Base-by-base conservation (phyloP, 2,329 filamentous ascomycete genomes). In the Alternaria angustiovoidea region DNA sequence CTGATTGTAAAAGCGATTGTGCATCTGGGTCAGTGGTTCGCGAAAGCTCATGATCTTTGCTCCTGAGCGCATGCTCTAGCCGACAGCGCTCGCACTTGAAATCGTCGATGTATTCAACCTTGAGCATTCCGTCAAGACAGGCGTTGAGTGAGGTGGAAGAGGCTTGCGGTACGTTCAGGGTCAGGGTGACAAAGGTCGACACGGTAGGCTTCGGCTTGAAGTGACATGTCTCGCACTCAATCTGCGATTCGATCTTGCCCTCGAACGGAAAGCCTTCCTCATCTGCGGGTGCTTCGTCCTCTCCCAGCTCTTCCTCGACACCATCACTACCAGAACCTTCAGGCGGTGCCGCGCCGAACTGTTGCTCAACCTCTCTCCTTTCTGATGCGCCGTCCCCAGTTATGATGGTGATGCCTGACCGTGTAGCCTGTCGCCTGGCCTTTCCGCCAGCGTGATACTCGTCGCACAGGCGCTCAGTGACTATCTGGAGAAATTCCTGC, bases 1-100 rank as follows among this genome's bases (percentile, higher is more conserved):
- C 87, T 8, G 81, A 78, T 61, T 85, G 81, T 1, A 91, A 80
- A 14, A 78, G 80, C 38, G 78, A 75, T 68, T 81, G 85, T 65
- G 85, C 49, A 12, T 71, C 61, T 4, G 54, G 43, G 22, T 70
- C 55, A 20, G 62, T 65, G 1, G 71, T 62, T 22, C 81, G 85
- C 34, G 81, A 78, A 34, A 90, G 75, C 64, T 93, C 88, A 7
- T 83, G 81, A 63, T 87, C 82, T 64, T 92, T 86, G 51, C 85
- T 79, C 30, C 88, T 83, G 54, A 92, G 81, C 4, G 93, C 93
- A 76, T 97, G 91, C 43, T 92, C 80, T n/a, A 99, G 84, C 22
- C 93, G 88, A 75, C 95, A 99, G 79, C 89, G 91, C 71, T 97
- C 95, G 81, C 95, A 99, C 69, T 92, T 94, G 83, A 96, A 99